Base-by-base conservation (phyloP, 768 basidiomycete genomes). In the Agaricus sinodeliciosus region DNA sequence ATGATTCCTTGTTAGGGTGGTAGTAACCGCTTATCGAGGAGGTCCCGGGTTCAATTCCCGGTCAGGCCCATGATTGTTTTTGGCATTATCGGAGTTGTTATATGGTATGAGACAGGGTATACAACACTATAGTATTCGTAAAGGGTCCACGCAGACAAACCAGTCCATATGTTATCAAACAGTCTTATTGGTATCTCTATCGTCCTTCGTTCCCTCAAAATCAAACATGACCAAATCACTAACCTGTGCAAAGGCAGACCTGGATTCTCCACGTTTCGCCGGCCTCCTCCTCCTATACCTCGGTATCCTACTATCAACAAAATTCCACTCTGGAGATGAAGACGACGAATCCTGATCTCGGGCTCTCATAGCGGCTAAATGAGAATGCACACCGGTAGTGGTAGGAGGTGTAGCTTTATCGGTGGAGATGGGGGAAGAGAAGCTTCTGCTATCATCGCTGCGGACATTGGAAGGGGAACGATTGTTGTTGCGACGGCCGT, bases 41-140 rank as follows among this genome's bases (percentile, higher is more conserved):
- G 82, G 84, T 83, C 80, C 80, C 74, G 80, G 81, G 82, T 84
- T 84, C 81, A 81, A 84, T 82, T 82, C 82, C 81, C 80, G 75
- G 80, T 75, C 72, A 80, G 79, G 81, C 79, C 80, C 74, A 62
- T 1, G 6, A 48, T 35, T 8, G 19, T 37, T 7, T 4, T 25
- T 40, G 19, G 22, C 3, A 3, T 22, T 22, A 2, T 22, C 22
- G 22, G 22, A 22, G 22, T 22, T 22, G 22, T 25, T 43, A n/a
- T 43, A 16, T 16, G 2, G 12, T 26, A 43, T 25, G 47, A 35
- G 25, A 47, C n/a, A 18, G 34, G 26, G 44, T 27, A 28, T 28
- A 46, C 9, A 34, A 27, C 9, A 28, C 9, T 28, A 26, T 46
- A 28, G 42, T 18, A 22, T 43, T 12, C 12, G 18, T 43, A 22